phyloP scores from a whole-genome alignment of 495 filamentous ascomycete species.

The Bacidia rubella region DNA sequence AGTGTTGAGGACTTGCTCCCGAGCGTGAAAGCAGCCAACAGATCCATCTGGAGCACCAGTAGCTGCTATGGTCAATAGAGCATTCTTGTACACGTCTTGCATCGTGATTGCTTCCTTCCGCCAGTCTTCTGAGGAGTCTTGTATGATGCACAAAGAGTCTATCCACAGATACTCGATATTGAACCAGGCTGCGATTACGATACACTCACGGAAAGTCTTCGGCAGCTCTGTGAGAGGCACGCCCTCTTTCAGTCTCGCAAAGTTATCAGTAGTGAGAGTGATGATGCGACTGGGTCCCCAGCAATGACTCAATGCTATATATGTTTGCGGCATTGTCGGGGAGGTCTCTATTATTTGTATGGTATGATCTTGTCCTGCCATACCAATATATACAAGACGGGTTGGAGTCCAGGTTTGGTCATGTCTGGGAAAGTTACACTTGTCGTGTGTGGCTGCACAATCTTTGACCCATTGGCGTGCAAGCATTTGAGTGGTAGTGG shows the following conservation, averaged over 20 bases:
- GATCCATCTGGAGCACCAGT: slow-evolving; percentile 3
- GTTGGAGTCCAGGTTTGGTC: not conserved
- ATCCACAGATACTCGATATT: slow-evolving; percentile 23
- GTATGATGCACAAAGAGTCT: slow-evolving; percentile 24
- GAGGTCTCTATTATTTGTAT: not conserved
- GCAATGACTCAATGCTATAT: slow-evolving; percentile 3
- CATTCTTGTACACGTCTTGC: slow-evolving; percentile 10
- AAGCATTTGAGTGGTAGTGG: not conserved
- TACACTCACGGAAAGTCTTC: slow-evolving; percentile 21
- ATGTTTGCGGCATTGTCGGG: not conserved
- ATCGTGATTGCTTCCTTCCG: slow-evolving; percentile 8
- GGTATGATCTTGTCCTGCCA: not conserved
- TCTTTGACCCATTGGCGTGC: not conserved
- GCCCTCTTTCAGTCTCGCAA: not conserved
- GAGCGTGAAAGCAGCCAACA: not conserved
- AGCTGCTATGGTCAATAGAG: slow-evolving; percentile 12
- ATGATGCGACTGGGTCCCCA: not conserved
- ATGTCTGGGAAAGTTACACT: not conserved
- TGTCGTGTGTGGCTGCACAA: not conserved
- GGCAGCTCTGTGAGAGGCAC: slow-evolving; percentile 14
- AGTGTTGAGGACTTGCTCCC: slow-evolving; percentile 3
- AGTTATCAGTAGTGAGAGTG: slow-evolving; percentile 10
- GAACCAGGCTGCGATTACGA: slow-evolving; percentile 8
- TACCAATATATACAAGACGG: not conserved
- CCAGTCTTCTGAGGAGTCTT: slow-evolving; percentile 13